Evolutionary conservation across 371 early-diverging fungal genomes (phyloP).

Genomic region (Circinella minor): DNA sequence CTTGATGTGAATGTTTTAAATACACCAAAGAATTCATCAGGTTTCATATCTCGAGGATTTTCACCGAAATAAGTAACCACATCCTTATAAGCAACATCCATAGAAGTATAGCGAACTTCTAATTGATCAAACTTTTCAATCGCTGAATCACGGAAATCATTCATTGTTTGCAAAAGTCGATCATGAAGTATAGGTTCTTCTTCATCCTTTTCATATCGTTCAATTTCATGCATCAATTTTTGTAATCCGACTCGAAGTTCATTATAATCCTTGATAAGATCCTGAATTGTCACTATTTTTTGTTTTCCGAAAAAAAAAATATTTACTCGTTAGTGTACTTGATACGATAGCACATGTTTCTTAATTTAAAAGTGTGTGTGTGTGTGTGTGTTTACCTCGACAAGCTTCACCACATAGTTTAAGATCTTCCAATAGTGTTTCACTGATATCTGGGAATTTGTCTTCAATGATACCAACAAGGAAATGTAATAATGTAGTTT

Average conservation of each 20-base stretch:
- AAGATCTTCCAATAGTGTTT: constrained; percentile 67
- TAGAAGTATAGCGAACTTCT: constrained; percentile 54
- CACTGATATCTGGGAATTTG: constrained; percentile 65
- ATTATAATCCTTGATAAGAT: constrained; percentile 61
- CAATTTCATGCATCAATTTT: constrained; percentile 52
- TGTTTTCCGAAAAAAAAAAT: neutral
- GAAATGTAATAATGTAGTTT: constrained; percentile 81
- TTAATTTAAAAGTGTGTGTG: no score
- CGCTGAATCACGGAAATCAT: constrained; percentile 56
- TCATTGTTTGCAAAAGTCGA: constrained; percentile 46
- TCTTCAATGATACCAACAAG: constrained; percentile 72
- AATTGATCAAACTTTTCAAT: constrained; percentile 53
- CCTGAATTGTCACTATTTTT: constrained; percentile 58
- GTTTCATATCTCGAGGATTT: constrained; percentile 76
- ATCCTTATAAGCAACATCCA: constrained; percentile 73
- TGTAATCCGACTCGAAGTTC: constrained; percentile 63
- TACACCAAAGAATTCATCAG: constrained; percentile 90
- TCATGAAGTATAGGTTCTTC: constrained; percentile 28
- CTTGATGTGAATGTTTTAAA: constrained; percentile 82
- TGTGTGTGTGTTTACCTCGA: constrained; percentile 59
- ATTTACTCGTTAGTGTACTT: no score
- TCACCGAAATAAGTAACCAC: constrained; percentile 84
- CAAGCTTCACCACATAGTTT: constrained; percentile 77
- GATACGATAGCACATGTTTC: no score
- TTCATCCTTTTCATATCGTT: constrained; percentile 44